phyloP scores from a whole-genome alignment of 116 monocot species.

The Dioscorea cayenensis region DNA sequence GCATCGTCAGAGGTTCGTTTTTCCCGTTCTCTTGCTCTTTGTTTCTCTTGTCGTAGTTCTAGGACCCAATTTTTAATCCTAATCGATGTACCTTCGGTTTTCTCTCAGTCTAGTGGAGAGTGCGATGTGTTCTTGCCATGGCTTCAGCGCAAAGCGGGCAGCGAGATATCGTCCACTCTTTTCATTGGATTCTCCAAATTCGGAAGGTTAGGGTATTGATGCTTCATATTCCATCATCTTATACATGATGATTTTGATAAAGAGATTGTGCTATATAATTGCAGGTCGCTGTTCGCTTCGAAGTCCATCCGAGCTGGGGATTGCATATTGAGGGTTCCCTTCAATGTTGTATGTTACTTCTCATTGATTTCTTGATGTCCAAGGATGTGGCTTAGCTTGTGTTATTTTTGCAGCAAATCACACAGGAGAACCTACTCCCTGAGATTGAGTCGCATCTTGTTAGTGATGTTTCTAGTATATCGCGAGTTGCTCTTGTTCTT shows the following conservation, averaged over 20 bases:
- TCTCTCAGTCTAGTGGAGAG: constrained; percentile 2
- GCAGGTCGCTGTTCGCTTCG: constrained; percentile 71
- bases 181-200: constrained; percentile 47
- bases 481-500: constrained; percentile 53
- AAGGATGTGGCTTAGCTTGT: not conserved
- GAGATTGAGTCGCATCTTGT: constrained; percentile 37
- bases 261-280: constrained; percentile 4
- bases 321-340: constrained; percentile 77
- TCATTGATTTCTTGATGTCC: not conserved
- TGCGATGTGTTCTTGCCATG: constrained; percentile 58
- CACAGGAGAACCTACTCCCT: constrained; percentile 29
- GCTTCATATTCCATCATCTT: not conserved
- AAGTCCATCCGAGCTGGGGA: constrained; percentile 55
- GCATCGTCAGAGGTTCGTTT: not conserved
- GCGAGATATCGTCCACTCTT: constrained; percentile 60
- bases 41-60: not conserved
- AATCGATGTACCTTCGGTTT: not conserved
- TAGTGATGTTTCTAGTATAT: constrained; percentile 38
- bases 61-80: not conserved
- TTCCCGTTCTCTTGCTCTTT: not conserved
- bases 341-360: constrained; percentile 47
- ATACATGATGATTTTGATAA: not conserved
- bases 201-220: constrained; percentile 42
- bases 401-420: constrained; percentile 54
- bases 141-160: constrained; percentile 55